A percentile compares a stretch with the other conserved stretches of the same genome.
Conservation (phyloP, 2,329 filamentous ascomycete genomes). For the Alternaria tenuissima region DNA sequence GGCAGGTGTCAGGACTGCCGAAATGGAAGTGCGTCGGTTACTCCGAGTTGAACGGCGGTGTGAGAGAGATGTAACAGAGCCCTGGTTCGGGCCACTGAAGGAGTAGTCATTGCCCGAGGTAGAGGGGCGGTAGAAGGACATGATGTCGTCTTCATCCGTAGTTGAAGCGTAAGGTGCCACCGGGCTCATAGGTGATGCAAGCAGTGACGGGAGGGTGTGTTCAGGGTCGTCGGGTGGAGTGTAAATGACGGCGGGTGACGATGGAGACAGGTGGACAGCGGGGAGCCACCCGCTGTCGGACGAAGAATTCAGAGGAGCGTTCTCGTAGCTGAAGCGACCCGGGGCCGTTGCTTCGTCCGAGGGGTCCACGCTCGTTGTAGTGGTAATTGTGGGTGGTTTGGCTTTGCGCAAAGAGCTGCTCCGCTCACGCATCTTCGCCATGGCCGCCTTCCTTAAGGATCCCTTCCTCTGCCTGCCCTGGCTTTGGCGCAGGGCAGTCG, state of each 20-base stretch:
- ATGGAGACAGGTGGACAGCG: slow-evolving; percentile 24
- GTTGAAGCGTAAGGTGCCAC: slow-evolving; percentile 72
- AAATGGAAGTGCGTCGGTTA: slow-evolving; percentile 33
- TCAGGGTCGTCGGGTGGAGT: slow-evolving; percentile 11
- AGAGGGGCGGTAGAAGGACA: slow-evolving; percentile 65
- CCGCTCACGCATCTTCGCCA: slow-evolving; percentile 64
- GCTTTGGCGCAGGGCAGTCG: slow-evolving; percentile 56
- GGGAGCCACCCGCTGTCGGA: slow-evolving; percentile 42
- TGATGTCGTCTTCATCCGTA: slow-evolving; percentile 82
- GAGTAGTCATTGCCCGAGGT: slow-evolving; percentile 55
- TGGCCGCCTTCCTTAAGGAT: slow-evolving; percentile 84
- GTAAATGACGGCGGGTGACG: slow-evolving; percentile 17
- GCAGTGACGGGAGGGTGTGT: slow-evolving; percentile 47
- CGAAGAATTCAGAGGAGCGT: slow-evolving; percentile 44
- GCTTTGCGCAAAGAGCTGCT: slow-evolving; percentile 40
- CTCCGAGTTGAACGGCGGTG: slow-evolving; percentile 44
- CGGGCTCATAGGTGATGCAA: slow-evolving; percentile 57
- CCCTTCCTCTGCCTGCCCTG: slow-evolving; percentile 75
- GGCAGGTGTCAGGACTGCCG: slow-evolving; percentile 33
- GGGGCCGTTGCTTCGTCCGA: slow-evolving; percentile 30
- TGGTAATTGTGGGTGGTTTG: slow-evolving; percentile 26
- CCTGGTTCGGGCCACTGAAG: slow-evolving; percentile 31
- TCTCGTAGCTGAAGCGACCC: slow-evolving; percentile 52
- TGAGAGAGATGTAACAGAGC: slow-evolving; percentile 32
- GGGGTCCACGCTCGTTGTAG: slow-evolving; percentile 28